phyloP scores from a whole-genome alignment of 106 monocot species.

The Platanthera zijinensis region DNA sequence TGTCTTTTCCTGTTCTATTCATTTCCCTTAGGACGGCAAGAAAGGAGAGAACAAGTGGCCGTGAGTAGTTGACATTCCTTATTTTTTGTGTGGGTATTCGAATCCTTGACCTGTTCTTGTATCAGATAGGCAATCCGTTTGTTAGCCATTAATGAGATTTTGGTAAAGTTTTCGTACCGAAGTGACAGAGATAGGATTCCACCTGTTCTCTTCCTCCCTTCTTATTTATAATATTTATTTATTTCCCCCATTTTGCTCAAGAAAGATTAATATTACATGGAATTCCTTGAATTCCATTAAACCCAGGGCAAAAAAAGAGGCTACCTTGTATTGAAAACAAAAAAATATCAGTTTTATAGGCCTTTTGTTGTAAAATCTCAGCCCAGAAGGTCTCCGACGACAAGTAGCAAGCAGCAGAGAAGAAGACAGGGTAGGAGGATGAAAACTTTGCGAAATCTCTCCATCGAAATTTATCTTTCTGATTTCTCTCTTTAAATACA shows the following conservation, averaged over 20 bases:
- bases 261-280: background rate
- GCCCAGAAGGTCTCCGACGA: background rate
- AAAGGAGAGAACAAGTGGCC: background rate
- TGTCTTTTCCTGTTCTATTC: background rate
- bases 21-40: conserved; percentile 2
- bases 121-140: background rate
- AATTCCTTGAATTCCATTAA: too few relatives aligned
- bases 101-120: background rate
- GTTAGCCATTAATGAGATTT: background rate
- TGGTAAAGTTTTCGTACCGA: background rate
- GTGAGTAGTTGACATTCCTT: background rate
- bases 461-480: background rate
- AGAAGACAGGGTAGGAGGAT: background rate
- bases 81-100: background rate
- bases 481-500: background rate
- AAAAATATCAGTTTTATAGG: background rate
- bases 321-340: background rate
- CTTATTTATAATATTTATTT: background rate
- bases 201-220: background rate
- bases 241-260: background rate
- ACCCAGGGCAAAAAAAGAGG: background rate
- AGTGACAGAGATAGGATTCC: background rate
- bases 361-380: background rate
- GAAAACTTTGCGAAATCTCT: background rate
- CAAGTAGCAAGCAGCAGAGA: background rate